Conservation (phyloP, 139 green algal genomes). For the Ettlia oleoabundans region DNA sequence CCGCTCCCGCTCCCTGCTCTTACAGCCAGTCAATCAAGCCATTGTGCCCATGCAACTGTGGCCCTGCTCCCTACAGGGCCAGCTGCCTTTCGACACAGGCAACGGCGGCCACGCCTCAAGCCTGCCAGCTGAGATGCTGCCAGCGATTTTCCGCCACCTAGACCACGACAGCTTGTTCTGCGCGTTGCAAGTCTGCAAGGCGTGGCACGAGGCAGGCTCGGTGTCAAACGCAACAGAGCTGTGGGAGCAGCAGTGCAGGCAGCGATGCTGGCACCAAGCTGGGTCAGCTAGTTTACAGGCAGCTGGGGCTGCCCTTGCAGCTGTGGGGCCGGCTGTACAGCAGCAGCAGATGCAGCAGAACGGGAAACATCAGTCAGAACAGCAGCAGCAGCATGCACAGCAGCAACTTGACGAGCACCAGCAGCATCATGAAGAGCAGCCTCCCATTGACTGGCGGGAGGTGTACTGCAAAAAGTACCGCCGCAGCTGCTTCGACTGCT, state of each 20-base stretch:
- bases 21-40: no score
- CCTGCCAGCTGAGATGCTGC: slow-evolving; percentile 17
- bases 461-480: slow-evolving; percentile 21
- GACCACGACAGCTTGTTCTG: slow-evolving; percentile 30
- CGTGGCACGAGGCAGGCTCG: neutral
- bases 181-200: slow-evolving; percentile 1
- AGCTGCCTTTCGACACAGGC: neutral
- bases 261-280: neutral
- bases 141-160: neutral
- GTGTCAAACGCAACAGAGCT: neutral
- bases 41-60: neutral
- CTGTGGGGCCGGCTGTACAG: neutral
- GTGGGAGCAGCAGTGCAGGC: neutral
- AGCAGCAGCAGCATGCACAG: neutral
- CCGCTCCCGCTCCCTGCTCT: no score
- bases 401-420: neutral
- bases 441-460: neutral
- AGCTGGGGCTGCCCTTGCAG: no score
- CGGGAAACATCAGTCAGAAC: neutral
- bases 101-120: neutral
- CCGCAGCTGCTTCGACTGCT: slow-evolving; percentile 27
- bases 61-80: neutral
- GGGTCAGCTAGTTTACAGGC: no score
- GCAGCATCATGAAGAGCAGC: neutral
- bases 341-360: neutral